These are phyloP conservation scores for Fraxinus floribunda DNA, from an alignment of 305 asterid genomes.

Conservation along the genomic window DNA sequence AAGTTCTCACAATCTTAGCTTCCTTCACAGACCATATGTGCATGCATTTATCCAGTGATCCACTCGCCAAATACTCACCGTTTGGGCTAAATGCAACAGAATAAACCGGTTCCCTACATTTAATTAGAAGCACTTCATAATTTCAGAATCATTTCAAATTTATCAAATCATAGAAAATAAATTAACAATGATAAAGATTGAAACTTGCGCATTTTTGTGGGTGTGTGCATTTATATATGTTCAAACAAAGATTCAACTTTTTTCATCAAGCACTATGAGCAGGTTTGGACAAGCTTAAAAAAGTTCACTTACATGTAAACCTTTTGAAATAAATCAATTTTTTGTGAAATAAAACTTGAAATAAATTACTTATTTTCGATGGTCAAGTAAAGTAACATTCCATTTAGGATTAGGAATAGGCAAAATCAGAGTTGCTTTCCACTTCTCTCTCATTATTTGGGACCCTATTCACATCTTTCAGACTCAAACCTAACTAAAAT, in stretches of 20 bases:
- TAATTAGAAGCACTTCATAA: background rate
- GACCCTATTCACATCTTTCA: background rate
- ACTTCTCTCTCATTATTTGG: background rate
- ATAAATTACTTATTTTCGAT: too few relatives aligned
- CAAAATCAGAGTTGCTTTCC: background rate
- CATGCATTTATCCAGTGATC: conserved; percentile 87
- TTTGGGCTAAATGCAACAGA: conserved; percentile 92
- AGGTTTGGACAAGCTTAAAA: background rate
- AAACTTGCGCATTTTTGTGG: background rate
- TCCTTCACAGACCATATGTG: conserved; percentile 96
- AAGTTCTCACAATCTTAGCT: conserved; percentile 74
- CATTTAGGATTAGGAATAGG: background rate
- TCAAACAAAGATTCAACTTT: background rate
- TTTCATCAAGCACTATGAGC: background rate
- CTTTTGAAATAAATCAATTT: background rate
- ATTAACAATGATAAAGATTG: background rate
- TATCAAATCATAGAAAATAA: background rate
- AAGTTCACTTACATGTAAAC: background rate
- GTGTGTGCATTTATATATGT: background rate
- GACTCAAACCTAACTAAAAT: background rate
- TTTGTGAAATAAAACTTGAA: too few relatives aligned
- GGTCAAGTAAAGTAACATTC: background rate
- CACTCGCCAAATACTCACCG: conserved; percentile 87
- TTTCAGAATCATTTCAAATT: background rate
- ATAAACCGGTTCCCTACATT: conserved; percentile 84